Evolutionary conservation across 164 flowering plant species (phyloP).

Genomic region (Vitis amurensis): DNA sequence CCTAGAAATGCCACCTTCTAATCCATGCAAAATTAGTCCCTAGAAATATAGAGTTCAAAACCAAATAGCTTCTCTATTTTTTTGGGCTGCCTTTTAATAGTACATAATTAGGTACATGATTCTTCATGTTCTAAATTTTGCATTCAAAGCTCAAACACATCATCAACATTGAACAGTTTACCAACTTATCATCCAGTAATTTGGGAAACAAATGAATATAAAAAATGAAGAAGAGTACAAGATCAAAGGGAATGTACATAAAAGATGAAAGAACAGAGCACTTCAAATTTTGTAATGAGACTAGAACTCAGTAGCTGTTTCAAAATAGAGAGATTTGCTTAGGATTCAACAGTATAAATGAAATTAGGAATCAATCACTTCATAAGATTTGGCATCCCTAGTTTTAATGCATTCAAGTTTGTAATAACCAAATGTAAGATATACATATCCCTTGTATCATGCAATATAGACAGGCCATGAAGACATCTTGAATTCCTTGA

Average conservation of each 20-base stretch:
- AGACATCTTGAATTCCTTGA: too few species aligned
- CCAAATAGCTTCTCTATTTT: neutral
- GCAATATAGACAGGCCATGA: neutral
- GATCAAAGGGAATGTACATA: neutral
- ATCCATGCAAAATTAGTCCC: conserved; percentile 3
- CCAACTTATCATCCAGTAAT: neutral
- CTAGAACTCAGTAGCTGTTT: neutral
- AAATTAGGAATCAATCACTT: neutral
- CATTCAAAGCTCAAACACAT: neutral
- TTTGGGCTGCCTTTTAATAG: too few species aligned
- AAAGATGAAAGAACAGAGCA: neutral
- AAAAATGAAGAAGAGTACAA: neutral
- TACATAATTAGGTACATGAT: neutral
- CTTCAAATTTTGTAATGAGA: neutral
- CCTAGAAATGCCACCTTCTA: conserved; percentile 24
- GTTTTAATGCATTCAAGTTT: neutral
- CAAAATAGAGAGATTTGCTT: neutral
- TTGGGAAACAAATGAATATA: neutral
- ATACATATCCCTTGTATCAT: neutral
- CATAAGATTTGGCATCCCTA: neutral
- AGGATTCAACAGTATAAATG: neutral
- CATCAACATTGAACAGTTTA: neutral
- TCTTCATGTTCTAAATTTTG: neutral
- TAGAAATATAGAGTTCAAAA: neutral
- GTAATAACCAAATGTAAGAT: neutral